Evolutionary conservation across 306 rosid species (phyloP), one percentile per base, ranked within the genome.

Genomic region (Luffa acutangula): DNA sequence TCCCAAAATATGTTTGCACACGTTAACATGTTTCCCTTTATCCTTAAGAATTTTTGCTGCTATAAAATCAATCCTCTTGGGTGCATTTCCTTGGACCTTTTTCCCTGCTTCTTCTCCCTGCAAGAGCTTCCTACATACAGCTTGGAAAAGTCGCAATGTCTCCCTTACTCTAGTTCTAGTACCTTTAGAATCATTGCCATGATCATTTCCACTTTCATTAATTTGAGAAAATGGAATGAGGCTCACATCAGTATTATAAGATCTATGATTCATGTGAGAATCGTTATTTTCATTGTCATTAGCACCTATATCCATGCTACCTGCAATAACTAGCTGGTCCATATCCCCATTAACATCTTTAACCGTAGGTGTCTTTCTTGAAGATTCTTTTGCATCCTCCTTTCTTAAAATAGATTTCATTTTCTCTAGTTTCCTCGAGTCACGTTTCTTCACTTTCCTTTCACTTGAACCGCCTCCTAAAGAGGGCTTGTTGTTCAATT

Each of bases 131-230:
- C 97, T 83, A 88, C 62, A 85, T 84, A 92, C 82, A 73, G 77
- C 95, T 85, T 91, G 97, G 80, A 88, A 94, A 31, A 88, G 84
- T 43, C 95, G 93, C 85, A 92, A 80, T 48, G 89, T 81, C 87
- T 92, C 91, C 86, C 91, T 89, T 81, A 94, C 98, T 81, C 81
- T 87, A 76, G 76, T 78, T 25, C 95, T 89, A 49, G 87, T 85
- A 81, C 81, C 87, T 83, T 17, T 82, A 58, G 87, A 64, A 57
- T 87, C 90, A 51, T 25, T 79, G 9, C 56, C 87, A 17, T 80
- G 79, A 64, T 21, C 62, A 33, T 71, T 72, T 56, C 86, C 81
- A 65, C 65, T 84, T 43, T n/a, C 77, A 85, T 75, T 74, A 62
- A 77, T 59, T 67, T 34, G 84, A 84, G 83, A 57, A 71, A 86